A percentile compares a stretch with the other conserved stretches of the same genome.
Conservation (phyloP, 2,329 filamentous ascomycete genomes). For the Orbilia oligospora region DNA sequence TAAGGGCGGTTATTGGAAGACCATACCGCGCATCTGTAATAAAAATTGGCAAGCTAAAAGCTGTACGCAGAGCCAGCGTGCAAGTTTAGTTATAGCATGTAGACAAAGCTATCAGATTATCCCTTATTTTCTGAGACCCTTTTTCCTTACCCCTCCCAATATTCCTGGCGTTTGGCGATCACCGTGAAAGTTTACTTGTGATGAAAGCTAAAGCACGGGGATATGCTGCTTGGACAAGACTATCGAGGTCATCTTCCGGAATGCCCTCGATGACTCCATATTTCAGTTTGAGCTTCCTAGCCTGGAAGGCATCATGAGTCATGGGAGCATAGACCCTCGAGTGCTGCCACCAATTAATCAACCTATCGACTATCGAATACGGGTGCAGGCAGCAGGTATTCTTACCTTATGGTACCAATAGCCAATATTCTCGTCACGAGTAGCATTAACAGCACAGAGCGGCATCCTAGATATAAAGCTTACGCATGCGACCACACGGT, state of each 20-base stretch:
- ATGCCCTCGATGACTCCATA: conserved; percentile 42
- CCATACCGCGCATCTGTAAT: neutral
- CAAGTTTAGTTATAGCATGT: neutral
- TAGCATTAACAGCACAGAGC: conserved; percentile 51
- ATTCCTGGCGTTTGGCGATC: neutral
- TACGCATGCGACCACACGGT: conserved; percentile 41
- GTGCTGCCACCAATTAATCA: conserved; percentile 34
- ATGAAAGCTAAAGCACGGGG: conserved; percentile 39
- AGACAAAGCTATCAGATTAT: neutral
- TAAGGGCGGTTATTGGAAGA: neutral
- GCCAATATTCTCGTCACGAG: conserved; percentile 54
- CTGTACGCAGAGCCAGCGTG: neutral
- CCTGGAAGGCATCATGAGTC: conserved; percentile 50
- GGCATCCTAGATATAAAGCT: conserved; percentile 52
- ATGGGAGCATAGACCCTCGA: conserved; percentile 49
- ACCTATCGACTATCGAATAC: neutral
- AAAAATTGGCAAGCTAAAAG: neutral
- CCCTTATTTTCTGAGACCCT: neutral
- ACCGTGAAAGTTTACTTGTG: conserved; percentile 28
- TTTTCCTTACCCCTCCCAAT: no score
- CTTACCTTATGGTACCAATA: conserved; percentile 52
- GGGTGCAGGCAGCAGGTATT: neutral
- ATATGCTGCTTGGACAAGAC: conserved; percentile 37
- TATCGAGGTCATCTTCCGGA: conserved; percentile 50
- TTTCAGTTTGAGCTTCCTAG: conserved; percentile 45